Percentiles rank a stretch among this genome's conserved stretches.
phyloP scores from a whole-genome alignment of 2,329 filamentous ascomycete genomes.

The Fusarium brachygibbosum region DNA sequence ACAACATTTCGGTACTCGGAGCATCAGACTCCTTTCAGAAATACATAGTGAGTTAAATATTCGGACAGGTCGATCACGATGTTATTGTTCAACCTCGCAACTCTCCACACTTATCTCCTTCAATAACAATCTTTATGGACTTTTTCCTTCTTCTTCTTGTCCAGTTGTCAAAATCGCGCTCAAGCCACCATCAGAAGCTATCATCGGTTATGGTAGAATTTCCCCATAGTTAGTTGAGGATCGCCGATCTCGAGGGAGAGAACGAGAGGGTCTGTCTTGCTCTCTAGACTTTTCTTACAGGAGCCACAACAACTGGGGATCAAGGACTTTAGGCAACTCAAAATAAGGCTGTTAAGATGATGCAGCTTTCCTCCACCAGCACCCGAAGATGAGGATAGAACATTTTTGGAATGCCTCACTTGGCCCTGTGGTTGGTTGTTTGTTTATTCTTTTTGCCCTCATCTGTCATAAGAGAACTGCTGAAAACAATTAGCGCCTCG shows the following conservation, averaged over 20 bases:
- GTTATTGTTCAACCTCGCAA: not conserved
- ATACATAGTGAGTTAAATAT: constrained; percentile 3
- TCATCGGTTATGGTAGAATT: constrained; percentile 16
- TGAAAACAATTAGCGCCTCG: constrained; percentile 1
- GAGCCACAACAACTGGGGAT: constrained; percentile 15
- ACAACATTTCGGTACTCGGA: constrained; percentile 4
- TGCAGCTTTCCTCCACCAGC: constrained; percentile 15
- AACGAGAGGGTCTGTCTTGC: constrained; percentile 19
- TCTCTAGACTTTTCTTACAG: constrained; percentile 21
- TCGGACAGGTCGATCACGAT: constrained; percentile 10
- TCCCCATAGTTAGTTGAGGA: constrained; percentile 30
- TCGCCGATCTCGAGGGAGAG: constrained; percentile 38
- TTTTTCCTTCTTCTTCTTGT: constrained; percentile 11
- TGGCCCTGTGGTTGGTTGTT: not conserved
- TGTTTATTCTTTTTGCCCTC: not conserved
- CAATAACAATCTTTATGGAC: not conserved
- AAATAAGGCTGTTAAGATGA: constrained; percentile 17
- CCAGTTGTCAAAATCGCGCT: constrained; percentile 25
- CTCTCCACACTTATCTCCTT: not conserved
- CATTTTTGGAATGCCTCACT: not conserved
- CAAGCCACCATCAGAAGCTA: constrained; percentile 33
- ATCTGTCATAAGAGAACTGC: not conserved
- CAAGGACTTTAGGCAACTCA: constrained; percentile 15
- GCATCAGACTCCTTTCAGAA: constrained; percentile 1
- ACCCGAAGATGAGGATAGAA: not conserved